Evolutionary conservation across 257 asterid species (phyloP).

Genomic region (Parsonsia alboflavescens): DNA sequence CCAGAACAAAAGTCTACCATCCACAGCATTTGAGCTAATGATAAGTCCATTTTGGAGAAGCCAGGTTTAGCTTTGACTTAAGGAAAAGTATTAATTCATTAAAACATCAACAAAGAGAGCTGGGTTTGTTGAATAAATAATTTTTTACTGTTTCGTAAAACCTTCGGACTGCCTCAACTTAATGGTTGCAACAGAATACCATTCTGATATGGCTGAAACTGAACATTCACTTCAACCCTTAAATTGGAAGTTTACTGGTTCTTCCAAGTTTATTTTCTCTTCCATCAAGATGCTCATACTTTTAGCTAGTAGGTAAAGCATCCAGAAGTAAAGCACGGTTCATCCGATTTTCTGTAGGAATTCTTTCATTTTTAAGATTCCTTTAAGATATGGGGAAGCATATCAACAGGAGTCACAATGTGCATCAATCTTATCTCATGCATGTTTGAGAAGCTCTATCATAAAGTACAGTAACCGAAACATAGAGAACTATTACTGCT

Average conservation of each 20-base stretch:
- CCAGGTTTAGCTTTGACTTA: background rate
- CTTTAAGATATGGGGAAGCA: background rate
- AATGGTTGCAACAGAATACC: too few species aligned
- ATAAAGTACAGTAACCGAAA: background rate
- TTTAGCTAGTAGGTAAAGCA: too few species aligned
- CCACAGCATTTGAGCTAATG: background rate
- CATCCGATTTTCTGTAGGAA: background rate
- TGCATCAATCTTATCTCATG: background rate
- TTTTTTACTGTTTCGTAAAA: too few species aligned
- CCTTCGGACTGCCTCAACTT: too few species aligned
- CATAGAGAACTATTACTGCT: too few species aligned
- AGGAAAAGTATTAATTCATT: background rate
- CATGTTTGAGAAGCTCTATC: background rate
- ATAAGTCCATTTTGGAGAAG: background rate
- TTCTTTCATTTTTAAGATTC: background rate
- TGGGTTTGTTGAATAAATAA: too few species aligned
- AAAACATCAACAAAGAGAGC: background rate
- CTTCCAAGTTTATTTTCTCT: too few species aligned
- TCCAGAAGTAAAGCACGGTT: too few species aligned
- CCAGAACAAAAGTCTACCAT: background rate
- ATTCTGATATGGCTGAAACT: too few species aligned
- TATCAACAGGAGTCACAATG: background rate
- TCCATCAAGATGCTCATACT: too few species aligned
- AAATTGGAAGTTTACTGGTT: too few species aligned
- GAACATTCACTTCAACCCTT: too few species aligned